Conservation (phyloP, 495 filamentous ascomycete species). For the Cudoniella acicularis region DNA sequence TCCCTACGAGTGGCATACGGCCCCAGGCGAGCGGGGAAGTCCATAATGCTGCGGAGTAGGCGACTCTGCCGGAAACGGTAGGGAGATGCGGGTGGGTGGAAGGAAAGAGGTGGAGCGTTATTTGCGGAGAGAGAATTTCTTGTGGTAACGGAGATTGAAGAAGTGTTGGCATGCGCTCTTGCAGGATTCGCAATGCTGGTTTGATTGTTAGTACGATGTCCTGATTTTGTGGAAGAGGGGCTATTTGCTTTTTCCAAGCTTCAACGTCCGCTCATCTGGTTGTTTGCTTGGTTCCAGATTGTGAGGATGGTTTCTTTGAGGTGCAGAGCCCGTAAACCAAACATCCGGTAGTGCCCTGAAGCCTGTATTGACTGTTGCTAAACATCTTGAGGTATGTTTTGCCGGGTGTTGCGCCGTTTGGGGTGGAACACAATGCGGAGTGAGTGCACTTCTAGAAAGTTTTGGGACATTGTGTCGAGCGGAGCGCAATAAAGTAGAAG, state of each 20-base stretch:
- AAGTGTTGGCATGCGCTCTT: slow-evolving; percentile 80
- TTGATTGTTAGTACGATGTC: background rate
- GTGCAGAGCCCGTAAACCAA: slow-evolving; percentile 26
- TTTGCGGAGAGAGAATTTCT: slow-evolving; percentile 82
- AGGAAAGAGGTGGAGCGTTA: slow-evolving; percentile 93
- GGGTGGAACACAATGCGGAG: slow-evolving; percentile 5
- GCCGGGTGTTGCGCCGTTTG: background rate
- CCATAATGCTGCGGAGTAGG: slow-evolving; percentile 92
- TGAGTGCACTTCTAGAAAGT: background rate
- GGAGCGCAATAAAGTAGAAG: slow-evolving; percentile 19
- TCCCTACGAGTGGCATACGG: slow-evolving; percentile 80
- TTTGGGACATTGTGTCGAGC: slow-evolving; percentile 18
- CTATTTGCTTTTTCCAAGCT: slow-evolving; percentile 80
- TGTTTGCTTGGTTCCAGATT: slow-evolving; percentile 23
- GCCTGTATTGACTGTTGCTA: slow-evolving; percentile 22
- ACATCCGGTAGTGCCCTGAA: slow-evolving; percentile 18
- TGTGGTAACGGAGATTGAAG: slow-evolving; percentile 79
- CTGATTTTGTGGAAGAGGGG: background rate
- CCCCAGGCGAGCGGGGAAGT: slow-evolving; percentile 95
- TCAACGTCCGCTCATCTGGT: slow-evolving; percentile 76
- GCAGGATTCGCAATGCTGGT: slow-evolving; percentile 78
- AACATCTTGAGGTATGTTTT: slow-evolving; percentile 9
- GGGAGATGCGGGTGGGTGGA: slow-evolving; percentile 95
- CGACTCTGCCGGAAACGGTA: slow-evolving; percentile 80
- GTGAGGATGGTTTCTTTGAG: slow-evolving; percentile 1